These are phyloP conservation scores for Sporisorium reilianum DNA, from an alignment of 1,284 basidiomycete genomes.

Conservation along the genomic window DNA sequence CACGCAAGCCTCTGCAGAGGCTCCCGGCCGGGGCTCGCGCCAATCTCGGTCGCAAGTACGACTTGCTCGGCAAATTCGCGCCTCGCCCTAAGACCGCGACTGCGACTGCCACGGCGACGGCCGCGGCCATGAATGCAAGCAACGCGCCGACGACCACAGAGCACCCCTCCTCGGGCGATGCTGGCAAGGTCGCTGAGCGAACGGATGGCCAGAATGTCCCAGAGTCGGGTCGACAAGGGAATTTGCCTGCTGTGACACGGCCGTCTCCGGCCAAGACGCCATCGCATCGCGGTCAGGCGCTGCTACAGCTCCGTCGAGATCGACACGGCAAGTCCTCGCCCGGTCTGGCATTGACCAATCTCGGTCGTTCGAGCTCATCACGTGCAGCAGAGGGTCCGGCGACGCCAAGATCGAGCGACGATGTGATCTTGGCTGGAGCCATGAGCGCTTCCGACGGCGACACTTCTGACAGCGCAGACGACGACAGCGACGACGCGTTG, in stretches of 20 bases:
- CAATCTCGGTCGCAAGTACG: conserved; percentile 43
- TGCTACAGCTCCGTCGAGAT: conserved; percentile 30
- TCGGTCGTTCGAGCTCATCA: conserved; percentile 12
- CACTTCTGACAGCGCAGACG: conserved; percentile 19
- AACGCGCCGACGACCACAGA: conserved; percentile 7
- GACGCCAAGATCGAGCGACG: conserved; percentile 49
- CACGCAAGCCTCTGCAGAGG: conserved; percentile 34
- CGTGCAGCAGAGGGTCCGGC: conserved; percentile 15
- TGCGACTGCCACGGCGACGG: conserved; percentile 1
- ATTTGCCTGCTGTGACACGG: conserved; percentile 6
- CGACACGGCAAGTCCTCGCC: conserved; percentile 24
- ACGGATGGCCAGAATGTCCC: conserved; percentile 10
- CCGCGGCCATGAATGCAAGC: background rate
- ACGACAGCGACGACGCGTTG: conserved; percentile 26
- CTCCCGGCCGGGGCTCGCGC: conserved; percentile 22
- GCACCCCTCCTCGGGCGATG: conserved; percentile 4
- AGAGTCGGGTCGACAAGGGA: conserved; percentile 1
- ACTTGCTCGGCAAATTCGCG: conserved; percentile 44
- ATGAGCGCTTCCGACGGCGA: conserved; percentile 20
- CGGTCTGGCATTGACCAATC: background rate
- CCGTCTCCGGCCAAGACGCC: conserved; percentile 15
- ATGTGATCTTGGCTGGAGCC: conserved; percentile 14
- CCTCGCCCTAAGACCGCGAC: conserved; percentile 29
- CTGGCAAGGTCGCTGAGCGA: conserved; percentile 1
- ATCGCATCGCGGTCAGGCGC: conserved; percentile 23